Evolutionary conservation across 495 filamentous ascomycete genomes (phyloP).

Genomic region (Hyphodiscus hymeniophilus): DNA sequence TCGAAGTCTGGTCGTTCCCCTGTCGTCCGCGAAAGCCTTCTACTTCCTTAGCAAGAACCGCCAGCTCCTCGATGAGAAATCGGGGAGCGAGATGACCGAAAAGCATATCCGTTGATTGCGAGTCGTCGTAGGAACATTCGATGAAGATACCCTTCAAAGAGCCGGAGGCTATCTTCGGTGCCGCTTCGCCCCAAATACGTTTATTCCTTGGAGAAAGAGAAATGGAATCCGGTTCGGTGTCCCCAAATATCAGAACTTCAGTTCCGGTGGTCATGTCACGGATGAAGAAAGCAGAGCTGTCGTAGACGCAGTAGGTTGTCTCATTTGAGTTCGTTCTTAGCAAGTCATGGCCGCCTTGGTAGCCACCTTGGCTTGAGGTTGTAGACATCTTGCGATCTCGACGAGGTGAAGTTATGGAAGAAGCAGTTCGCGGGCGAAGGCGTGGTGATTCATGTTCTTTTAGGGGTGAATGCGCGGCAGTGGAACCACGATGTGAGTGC

Average conservation of each 20-base stretch:
- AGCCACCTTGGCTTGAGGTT: neutral
- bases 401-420: neutral
- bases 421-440: neutral
- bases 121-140: conserved; percentile 86
- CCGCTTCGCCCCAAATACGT: conserved; percentile 76
- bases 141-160: conserved; percentile 77
- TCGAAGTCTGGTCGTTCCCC: conserved; percentile 15
- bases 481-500: conserved; percentile 53
- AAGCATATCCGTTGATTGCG: conserved; percentile 60
- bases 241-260: conserved; percentile 89
- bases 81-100: conserved; percentile 85
- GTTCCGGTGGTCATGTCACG: conserved; percentile 56
- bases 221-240: conserved; percentile 86
- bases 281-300: conserved; percentile 89
- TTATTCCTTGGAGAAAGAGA: conserved; percentile 73
- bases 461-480: conserved; percentile 20
- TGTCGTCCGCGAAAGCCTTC: conserved; percentile 16
- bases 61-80: conserved; percentile 71
- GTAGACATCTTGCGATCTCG: neutral
- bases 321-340: neutral
- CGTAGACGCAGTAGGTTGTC: conserved; percentile 52
- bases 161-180: conserved; percentile 65
- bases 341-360: neutral
- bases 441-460: conserved; percentile 3
- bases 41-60: conserved; percentile 61